Conservation (phyloP, 257 asterid species). For the Lavandula angustifolia region DNA sequence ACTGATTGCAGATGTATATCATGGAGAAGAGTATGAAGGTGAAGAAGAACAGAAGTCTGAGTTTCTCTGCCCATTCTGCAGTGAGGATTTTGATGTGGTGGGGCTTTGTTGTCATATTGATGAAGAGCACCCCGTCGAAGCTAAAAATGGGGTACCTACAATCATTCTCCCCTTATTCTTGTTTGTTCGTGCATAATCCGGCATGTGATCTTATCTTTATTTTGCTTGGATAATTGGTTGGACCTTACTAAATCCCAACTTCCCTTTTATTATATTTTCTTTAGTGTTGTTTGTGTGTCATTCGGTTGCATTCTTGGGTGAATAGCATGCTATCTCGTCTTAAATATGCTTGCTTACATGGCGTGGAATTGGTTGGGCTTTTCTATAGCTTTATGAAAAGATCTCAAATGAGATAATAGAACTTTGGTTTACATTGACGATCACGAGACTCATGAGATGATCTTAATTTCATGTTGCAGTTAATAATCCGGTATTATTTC, state of each 20-base stretch:
- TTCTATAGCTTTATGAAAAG: neutral
- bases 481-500: neutral
- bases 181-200: neutral
- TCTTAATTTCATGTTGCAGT: neutral
- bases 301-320: no score
- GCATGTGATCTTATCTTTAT: neutral
- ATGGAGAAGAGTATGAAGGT: constrained; percentile 63
- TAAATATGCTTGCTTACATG: neutral
- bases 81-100: constrained; percentile 77
- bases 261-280: no score
- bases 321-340: no score
- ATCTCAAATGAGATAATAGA: neutral
- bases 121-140: constrained; percentile 76
- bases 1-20: constrained; percentile 47
- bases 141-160: constrained; percentile 75
- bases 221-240: no score
- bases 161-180: neutral
- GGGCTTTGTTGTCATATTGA: constrained; percentile 93
- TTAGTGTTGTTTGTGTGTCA: no score
- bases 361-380: neutral
- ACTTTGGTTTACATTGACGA: neutral
- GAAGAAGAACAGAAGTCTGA: constrained; percentile 70
- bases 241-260: no score
- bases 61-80: constrained; percentile 83
- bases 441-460: neutral